Evolutionary conservation across 2,329 filamentous ascomycete species (phyloP).

Genomic region (Aspergillus sojae): DNA sequence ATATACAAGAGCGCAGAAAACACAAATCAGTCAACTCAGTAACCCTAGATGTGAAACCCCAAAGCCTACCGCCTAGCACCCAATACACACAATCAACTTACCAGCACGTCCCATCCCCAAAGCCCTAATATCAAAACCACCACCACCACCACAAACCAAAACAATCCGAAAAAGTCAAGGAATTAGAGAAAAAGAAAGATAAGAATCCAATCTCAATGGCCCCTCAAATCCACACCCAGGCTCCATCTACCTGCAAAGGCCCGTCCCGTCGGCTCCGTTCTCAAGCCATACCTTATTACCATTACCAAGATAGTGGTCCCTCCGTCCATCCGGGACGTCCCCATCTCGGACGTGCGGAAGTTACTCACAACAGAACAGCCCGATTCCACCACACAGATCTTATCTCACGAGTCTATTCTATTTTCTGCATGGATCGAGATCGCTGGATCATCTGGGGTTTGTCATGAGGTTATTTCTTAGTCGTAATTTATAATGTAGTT

Average conservation of each 20-base stretch:
- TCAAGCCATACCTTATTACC: not conserved
- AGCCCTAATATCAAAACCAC: not conserved
- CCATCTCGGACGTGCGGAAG: slow-evolving; percentile 27
- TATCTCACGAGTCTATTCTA: slow-evolving; percentile 9
- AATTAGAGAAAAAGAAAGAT: not conserved
- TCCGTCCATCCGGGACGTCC: slow-evolving; percentile 13
- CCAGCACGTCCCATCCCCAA: not conserved
- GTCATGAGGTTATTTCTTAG: slow-evolving; percentile 7
- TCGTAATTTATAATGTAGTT: slow-evolving; percentile 15
- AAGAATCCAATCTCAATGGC: not conserved
- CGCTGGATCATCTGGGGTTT: slow-evolving; percentile 10
- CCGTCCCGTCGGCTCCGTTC: slow-evolving; percentile 10
- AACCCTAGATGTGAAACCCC: not conserved
- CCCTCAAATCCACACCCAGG: not conserved
- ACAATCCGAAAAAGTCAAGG: not conserved
- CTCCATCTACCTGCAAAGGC: slow-evolving; percentile 9
- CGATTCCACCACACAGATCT: slow-evolving; percentile 5
- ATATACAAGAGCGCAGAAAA: not conserved
- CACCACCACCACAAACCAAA: not conserved
- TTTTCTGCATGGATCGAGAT: slow-evolving; percentile 7
- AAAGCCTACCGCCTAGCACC: not conserved
- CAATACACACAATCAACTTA: not conserved
- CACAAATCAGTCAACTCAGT: not conserved
- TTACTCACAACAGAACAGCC: slow-evolving; percentile 1
- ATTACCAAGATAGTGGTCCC: not conserved